Evolutionary conservation across 495 filamentous ascomycete genomes (phyloP), one percentile per base, ranked within the genome.

Genomic region (Cladorrhinum samala): DNA sequence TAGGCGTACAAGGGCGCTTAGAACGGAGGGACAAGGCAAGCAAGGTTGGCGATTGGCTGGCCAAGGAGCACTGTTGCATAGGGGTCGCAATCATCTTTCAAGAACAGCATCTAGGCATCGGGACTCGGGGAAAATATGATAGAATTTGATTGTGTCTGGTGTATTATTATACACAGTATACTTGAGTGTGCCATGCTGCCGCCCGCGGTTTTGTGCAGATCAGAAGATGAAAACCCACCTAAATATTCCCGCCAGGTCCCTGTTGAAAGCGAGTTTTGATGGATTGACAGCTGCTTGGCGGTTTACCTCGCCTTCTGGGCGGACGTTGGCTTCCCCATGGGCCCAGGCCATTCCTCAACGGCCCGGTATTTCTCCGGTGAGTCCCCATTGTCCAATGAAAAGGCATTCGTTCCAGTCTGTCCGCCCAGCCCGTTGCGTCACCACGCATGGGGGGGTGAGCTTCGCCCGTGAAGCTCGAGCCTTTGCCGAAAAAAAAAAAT

Each of bases 1-100:
- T 36, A n/a, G 8, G 23, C 44, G 46, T 55, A 56, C 50, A 45
- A 61, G 57, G 65, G 65, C 62, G 62, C 65, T 67, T 67, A 67
- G 33, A 18, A 27, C 11, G 24, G 20, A 13, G 47, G 39, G 17
- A 14, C 39, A 45, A 53, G 50, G 44, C 14, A 23, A 24, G 37
- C 44, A 19, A 36, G 39, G 9, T 5, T 36, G 39, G 45, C 46
- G 50, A 57, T 57, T 57, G 55, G 55, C 40, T 43, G 24, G 49
- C 49, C 36, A 24, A 47, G 27, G 27, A 33, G 27, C n/a, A 33
- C 11, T 6, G 6, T 11, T 23, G 45, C 45, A 47, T 30, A 27
- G 45, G 45, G 23, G 45, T 27, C 21, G 24, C 24, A 47, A 14
- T 33, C 21, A 16, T n/a, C 24, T 24, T 47, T 30, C 24, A 27